Evolutionary conservation across 371 early-diverging fungal species (phyloP).

Genomic region (Lichtheimia ramosa): DNA sequence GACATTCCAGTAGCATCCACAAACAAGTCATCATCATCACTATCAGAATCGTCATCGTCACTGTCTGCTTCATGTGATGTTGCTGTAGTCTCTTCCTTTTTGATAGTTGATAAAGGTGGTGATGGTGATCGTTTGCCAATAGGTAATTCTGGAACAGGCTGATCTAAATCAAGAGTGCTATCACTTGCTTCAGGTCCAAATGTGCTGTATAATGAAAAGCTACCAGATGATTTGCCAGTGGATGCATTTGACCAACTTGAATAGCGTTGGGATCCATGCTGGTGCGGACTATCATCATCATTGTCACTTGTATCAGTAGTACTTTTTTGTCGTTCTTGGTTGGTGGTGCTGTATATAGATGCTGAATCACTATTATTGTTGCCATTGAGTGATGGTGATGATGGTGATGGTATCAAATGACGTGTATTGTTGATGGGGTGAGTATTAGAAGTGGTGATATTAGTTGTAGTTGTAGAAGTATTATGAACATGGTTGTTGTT

Average conservation of each 20-base stretch:
- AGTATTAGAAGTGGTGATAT: not conserved
- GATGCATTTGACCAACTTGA: constrained; percentile 31
- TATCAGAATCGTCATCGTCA: constrained; percentile 22
- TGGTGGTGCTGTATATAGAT: not conserved
- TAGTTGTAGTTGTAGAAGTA: too few species aligned
- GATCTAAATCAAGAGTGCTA: constrained; percentile 5
- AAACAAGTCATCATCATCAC: constrained; percentile 36
- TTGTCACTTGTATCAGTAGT: not conserved
- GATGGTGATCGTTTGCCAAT: not conserved
- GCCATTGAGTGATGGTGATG: not conserved
- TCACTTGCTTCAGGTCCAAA: constrained; percentile 25
- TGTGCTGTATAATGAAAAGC: constrained; percentile 38
- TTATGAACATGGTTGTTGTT: not conserved
- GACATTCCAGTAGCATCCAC: constrained; percentile 38
- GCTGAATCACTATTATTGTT: not conserved
- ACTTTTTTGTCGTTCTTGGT: too few species aligned
- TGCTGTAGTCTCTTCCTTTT: not conserved
- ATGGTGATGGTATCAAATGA: not conserved
- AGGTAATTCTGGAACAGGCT: not conserved
- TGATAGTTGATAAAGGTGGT: not conserved
- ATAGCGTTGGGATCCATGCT: not conserved
- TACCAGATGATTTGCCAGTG: constrained; percentile 31
- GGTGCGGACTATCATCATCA: not conserved
- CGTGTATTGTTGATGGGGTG: not conserved
- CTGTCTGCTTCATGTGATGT: not conserved